Base-by-base conservation (phyloP, 2,329 filamentous ascomycete genomes). In the Aspergillus eucalypticola region DNA sequence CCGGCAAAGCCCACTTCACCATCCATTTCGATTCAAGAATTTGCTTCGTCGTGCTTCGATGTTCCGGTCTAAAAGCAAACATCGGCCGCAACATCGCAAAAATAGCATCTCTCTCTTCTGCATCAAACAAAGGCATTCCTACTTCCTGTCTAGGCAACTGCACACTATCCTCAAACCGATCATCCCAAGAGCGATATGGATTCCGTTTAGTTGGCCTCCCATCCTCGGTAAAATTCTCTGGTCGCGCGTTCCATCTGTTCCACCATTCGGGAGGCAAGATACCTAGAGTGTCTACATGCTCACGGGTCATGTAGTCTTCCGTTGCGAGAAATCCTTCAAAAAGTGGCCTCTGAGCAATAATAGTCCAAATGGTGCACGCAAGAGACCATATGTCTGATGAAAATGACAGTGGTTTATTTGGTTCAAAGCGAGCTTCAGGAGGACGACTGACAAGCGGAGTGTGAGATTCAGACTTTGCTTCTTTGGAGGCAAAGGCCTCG, bases 361-460 rank as follows among this genome's bases (percentile, higher is more conserved):
- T 68, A 35, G 60, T 62, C 66, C 72, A 80, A 27, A 79, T 75
- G 0, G 70, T 56, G 56, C 73, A 79, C 0, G 69, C 72, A 3
- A 79, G 71, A n/a, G 71, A 75, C 77, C 76, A 79, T 15, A 78
- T 76, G 41, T 79, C 76, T 1, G 75, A 73, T 21, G 68, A 23
- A 41, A 73, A 75, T 1, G 71, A 71, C 6, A 79, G 68, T 13
- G 76, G 69, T 2, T 44, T 70, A 13, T 58, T 60, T 27, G 73
- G 69, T 32, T 77, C 73, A 56, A 80, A 79, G 11, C 66, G 65
- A 27, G 66, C 65, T 63, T 79, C 77, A 0, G 76, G 77, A 10
- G 75, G 71, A 32, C 29, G 29, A 32, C 4, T 32, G 29, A 32
- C 29, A 1, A 32, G 11, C 10, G 29, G 29, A 32, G 29, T 11